Conservation (phyloP, 768 basidiomycete genomes). For the Phallus indusiatus region DNA sequence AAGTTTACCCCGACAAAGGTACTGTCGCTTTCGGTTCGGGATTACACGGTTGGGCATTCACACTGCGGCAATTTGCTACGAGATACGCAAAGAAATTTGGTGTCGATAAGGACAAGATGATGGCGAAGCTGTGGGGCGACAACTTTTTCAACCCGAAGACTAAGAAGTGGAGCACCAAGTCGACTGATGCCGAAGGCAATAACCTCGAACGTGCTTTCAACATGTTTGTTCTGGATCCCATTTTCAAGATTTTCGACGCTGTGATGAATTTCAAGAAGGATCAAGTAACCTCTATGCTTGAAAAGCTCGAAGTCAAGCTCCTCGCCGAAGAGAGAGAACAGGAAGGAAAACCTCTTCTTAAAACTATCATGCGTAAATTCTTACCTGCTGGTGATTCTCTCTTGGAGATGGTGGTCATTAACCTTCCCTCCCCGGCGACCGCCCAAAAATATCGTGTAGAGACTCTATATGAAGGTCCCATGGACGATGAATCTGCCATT, state of each 20-base stretch:
- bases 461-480: slow-evolving; percentile 98
- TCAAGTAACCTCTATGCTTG: slow-evolving; percentile 68
- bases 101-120: slow-evolving; percentile 98
- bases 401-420: slow-evolving; percentile 99
- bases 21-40: slow-evolving; percentile 99
- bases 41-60: slow-evolving; percentile 99
- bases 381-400: slow-evolving; percentile 97
- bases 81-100: slow-evolving; percentile 98
- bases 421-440: slow-evolving; percentile 93
- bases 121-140: slow-evolving; percentile 97
- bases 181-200: slow-evolving; percentile 70
- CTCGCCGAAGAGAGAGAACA: slow-evolving; percentile 81
- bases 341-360: slow-evolving; percentile 93
- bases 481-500: slow-evolving; percentile 99
- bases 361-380: slow-evolving; percentile 99
- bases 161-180: slow-evolving; percentile 88
- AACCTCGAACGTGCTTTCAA: slow-evolving; percentile 98
- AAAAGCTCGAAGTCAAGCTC: slow-evolving; percentile 94
- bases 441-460: slow-evolving; percentile 99
- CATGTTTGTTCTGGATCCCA: slow-evolving; percentile 96
- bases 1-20: slow-evolving; percentile 97
- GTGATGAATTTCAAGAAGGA: slow-evolving; percentile 99
- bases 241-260: slow-evolving; percentile 96
- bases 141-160: slow-evolving; percentile 98
- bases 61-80: slow-evolving; percentile 90